Conservation (phyloP, 352 stramenopile genomes). For the Phytophthora citrophthora region DNA sequence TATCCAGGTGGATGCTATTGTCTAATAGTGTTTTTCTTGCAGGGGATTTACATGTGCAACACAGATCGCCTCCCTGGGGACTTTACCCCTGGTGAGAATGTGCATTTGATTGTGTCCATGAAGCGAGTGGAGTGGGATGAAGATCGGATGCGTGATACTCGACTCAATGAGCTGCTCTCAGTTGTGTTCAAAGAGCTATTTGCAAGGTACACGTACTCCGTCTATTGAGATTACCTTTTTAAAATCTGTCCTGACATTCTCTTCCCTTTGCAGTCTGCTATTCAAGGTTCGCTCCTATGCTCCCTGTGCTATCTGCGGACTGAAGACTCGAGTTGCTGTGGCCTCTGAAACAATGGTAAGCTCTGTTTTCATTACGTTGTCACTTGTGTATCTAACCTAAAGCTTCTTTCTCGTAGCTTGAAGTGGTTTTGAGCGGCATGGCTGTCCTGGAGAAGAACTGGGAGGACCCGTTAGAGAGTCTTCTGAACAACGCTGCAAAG, state of each 20-base stretch:
- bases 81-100: slow-evolving; percentile 72
- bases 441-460: slow-evolving; percentile 63
- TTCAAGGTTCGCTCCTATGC: slow-evolving; percentile 60
- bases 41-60: slow-evolving; percentile 89
- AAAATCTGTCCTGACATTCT: background rate
- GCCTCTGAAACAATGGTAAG: slow-evolving; percentile 85
- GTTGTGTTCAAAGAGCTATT: slow-evolving; percentile 89
- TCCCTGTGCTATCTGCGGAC: slow-evolving; percentile 83
- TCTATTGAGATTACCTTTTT: background rate
- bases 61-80: slow-evolving; percentile 81
- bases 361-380: background rate
- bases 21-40: background rate
- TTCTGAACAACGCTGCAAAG: slow-evolving; percentile 53
- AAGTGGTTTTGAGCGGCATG: slow-evolving; percentile 87
- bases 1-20: background rate
- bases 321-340: slow-evolving; percentile 78
- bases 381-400: background rate
- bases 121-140: slow-evolving; percentile 90
- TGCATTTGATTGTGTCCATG: slow-evolving; percentile 89
- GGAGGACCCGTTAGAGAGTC: slow-evolving; percentile 52
- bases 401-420: slow-evolving; percentile 58
- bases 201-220: slow-evolving; percentile 54
- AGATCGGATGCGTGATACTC: slow-evolving; percentile 86
- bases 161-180: slow-evolving; percentile 83
- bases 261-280: slow-evolving; percentile 48